Evolutionary conservation across 2,329 filamentous ascomycete species (phyloP).

Genomic region (Cytospora mali): DNA sequence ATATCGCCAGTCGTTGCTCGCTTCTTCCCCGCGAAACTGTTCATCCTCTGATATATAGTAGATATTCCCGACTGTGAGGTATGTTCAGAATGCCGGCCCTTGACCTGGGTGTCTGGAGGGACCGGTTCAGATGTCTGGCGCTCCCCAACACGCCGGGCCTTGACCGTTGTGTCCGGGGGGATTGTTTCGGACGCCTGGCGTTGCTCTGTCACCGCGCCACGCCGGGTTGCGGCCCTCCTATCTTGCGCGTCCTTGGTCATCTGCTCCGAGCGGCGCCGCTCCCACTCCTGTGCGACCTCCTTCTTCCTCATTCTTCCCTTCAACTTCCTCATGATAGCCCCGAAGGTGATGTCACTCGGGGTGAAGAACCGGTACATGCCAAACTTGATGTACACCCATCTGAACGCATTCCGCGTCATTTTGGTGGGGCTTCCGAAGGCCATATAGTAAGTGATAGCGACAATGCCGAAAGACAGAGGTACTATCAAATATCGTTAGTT

Average conservation of each 20-base stretch:
- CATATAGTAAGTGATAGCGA: constrained; percentile 26
- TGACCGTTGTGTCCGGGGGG: constrained; percentile 14
- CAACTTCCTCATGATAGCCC: constrained; percentile 6
- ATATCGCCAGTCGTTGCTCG: neutral
- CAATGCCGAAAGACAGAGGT: constrained; percentile 22
- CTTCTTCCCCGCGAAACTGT: neutral
- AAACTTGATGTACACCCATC: constrained; percentile 25
- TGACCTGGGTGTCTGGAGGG: constrained; percentile 15
- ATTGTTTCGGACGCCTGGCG: neutral
- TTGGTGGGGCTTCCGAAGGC: constrained; percentile 24
- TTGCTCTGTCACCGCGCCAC: constrained; percentile 10
- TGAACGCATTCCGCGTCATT: constrained; percentile 24
- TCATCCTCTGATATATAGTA: constrained; percentile 24
- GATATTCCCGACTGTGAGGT: constrained; percentile 22
- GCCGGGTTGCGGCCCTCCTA: constrained; percentile 18
- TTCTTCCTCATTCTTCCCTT: constrained; percentile 11
- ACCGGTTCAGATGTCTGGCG: neutral
- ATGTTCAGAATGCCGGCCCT: neutral
- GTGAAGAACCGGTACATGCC: constrained; percentile 27
- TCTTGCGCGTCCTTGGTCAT: constrained; percentile 27
- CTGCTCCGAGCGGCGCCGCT: constrained; percentile 23
- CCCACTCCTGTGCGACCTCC: constrained; percentile 23
- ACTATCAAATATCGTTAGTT: constrained; percentile 4
- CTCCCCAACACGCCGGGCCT: no score
- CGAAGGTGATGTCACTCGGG: constrained; percentile 8